phyloP scores from a whole-genome alignment of 805 yeast genomes.

The Saturnispora quitensis region DNA sequence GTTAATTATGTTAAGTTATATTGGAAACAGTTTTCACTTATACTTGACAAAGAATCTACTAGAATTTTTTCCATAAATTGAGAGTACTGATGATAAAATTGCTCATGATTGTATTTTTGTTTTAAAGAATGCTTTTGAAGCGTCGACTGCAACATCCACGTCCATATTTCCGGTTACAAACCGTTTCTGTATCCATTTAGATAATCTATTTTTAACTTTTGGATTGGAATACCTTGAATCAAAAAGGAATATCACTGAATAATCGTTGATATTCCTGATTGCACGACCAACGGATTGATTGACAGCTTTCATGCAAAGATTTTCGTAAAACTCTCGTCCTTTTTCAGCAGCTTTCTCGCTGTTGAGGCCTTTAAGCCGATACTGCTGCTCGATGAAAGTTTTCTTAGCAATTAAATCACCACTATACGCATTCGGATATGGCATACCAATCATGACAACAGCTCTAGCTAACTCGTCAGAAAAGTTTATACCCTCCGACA shows the following conservation, averaged over 20 bases:
- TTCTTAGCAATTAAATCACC: slow-evolving; percentile 73
- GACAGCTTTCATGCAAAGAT: slow-evolving; percentile 81
- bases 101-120: background rate
- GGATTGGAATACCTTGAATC: slow-evolving; percentile 49
- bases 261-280: slow-evolving; percentile 75
- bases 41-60: background rate
- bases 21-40: background rate
- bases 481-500: slow-evolving; percentile 91
- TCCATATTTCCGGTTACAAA: slow-evolving; percentile 7
- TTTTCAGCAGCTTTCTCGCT: slow-evolving; percentile 36
- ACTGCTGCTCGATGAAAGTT: slow-evolving; percentile 48
- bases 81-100: background rate
- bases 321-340: slow-evolving; percentile 59
- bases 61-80: background rate
- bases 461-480: slow-evolving; percentile 82
- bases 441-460: slow-evolving; percentile 79
- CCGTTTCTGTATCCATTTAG: slow-evolving; percentile 63
- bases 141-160: background rate
- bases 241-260: slow-evolving; percentile 62
- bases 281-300: slow-evolving; percentile 92
- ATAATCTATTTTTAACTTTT: slow-evolving; percentile 47
- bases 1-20: slow-evolving; percentile 37
- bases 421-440: slow-evolving; percentile 77
- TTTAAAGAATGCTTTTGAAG: slow-evolving; percentile 7
- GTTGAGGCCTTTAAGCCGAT: slow-evolving; percentile 41